phyloP scores from a whole-genome alignment of 1,284 basidiomycete species.

The Cryptococcus neoformans region DNA sequence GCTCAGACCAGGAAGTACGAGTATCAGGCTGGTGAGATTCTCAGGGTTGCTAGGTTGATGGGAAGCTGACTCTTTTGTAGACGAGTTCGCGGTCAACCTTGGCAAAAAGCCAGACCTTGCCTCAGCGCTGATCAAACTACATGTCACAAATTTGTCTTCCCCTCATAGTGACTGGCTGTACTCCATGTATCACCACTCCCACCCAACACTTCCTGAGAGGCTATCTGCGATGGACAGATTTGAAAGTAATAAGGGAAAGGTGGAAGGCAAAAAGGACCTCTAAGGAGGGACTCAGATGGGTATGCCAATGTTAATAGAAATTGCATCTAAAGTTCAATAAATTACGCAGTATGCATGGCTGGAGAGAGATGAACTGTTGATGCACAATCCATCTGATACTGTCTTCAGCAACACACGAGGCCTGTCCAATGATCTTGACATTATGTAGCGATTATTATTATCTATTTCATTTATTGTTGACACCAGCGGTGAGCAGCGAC shows the following conservation, averaged over 20 bases:
- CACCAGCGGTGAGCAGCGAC: no score
- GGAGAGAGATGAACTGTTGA: no score
- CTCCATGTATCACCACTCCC: constrained; percentile 88
- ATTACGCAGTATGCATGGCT: no score
- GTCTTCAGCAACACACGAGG: no score
- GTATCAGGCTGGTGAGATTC: constrained; percentile 80
- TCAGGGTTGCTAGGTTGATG: background rate
- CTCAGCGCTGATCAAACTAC: constrained; percentile 72
- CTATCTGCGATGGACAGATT: constrained; percentile 69
- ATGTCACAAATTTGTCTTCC: constrained; percentile 85
- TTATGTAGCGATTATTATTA: no score
- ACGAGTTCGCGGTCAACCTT: constrained; percentile 46
- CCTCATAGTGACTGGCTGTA: constrained; percentile 92
- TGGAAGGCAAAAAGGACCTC: constrained; percentile 9
- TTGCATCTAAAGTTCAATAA: no score
- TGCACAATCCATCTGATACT: no score
- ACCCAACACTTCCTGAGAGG: constrained; percentile 84
- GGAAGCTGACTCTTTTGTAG: constrained; percentile 12
- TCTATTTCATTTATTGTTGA: no score
- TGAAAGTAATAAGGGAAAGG: constrained; percentile 14
- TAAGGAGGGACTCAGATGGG: background rate
- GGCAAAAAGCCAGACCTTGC: constrained; percentile 62
- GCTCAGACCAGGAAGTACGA: constrained; percentile 78
- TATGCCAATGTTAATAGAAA: no score
- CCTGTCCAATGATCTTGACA: no score